phyloP scores from a whole-genome alignment of 768 basidiomycete genomes.

The Pisolithus tinctorius region DNA sequence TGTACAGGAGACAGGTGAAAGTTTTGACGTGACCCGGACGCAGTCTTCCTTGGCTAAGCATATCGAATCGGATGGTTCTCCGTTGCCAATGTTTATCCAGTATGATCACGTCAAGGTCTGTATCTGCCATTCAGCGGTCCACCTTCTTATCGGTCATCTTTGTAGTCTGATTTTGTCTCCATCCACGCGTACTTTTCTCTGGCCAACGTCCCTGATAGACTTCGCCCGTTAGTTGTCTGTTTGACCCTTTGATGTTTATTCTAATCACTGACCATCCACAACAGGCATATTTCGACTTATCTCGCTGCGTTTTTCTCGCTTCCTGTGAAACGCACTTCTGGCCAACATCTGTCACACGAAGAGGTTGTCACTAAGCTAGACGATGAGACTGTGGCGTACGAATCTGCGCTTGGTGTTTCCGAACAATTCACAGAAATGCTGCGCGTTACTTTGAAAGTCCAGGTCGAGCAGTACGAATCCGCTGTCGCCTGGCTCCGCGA shows the following conservation, averaged over 20 bases:
- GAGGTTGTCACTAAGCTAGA: slow-evolving; percentile 88
- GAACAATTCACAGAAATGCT: slow-evolving; percentile 68
- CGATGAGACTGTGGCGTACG: slow-evolving; percentile 86
- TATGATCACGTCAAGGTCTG: slow-evolving; percentile 87
- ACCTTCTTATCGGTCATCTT: not conserved
- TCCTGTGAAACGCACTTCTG: slow-evolving; percentile 65
- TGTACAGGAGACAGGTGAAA: slow-evolving; percentile 53
- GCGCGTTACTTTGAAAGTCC: slow-evolving; percentile 78
- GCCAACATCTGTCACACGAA: slow-evolving; percentile 72
- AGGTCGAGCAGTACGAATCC: slow-evolving; percentile 67
- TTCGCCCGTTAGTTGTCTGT: slow-evolving; percentile 50
- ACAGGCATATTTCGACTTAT: slow-evolving; percentile 73
- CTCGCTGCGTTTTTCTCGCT: slow-evolving; percentile 83
- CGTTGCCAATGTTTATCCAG: slow-evolving; percentile 83
- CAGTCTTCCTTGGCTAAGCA: slow-evolving; percentile 49
- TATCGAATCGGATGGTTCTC: slow-evolving; percentile 58
- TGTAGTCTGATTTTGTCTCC: slow-evolving; percentile 86
- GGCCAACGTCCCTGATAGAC: slow-evolving; percentile 57
- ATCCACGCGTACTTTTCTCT: slow-evolving; percentile 78
- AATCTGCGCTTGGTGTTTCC: slow-evolving; percentile 58
- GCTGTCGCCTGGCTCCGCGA: slow-evolving; percentile 85
- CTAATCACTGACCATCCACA: slow-evolving; percentile 4
- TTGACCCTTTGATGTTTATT: not conserved
- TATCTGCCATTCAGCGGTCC: not conserved
- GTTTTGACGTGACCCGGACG: slow-evolving; percentile 29